Base-by-base conservation (phyloP, 106 monocot species). In the Dendrobium nobile region DNA sequence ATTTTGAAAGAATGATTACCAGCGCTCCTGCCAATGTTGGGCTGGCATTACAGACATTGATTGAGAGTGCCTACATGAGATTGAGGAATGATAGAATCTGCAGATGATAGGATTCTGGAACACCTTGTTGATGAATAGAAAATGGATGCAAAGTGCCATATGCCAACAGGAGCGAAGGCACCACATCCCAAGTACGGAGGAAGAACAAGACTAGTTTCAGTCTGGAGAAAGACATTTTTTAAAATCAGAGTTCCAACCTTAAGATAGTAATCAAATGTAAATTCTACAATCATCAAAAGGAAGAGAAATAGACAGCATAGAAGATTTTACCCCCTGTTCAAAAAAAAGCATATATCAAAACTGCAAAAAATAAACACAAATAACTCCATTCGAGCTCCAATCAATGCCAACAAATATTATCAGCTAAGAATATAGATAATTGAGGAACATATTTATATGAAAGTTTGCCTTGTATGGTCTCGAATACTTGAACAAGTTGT, bases 91-190 rank as follows among this genome's bases (percentile, higher is more conserved):
- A 82, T 77, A n/a, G 88, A 84, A 79, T 82, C 88, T 55, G 85
- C 26, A 20, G 91, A 82, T 33, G 91, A 47, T 31, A 86, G 80
- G 94, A 78, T 55, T 87, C 90, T 41, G 84, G 84, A 85, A 87
- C 22, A 67, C 84, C 89, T 89, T 94, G 96, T 79, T 88, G 85
- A 75, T 93, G 91, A 78, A 91, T 81, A 78, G 91, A 73, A 87
- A 88, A 95, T 81, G 92, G 84, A 81, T 91, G 90, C 72, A 89
- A 59, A 44, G 88, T 77, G 89, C 72, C 82, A 92, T 75, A 79
- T 92, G 0, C 80, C 80, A 79, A 86, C 82, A 81, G 89, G 87
- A 78, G 86, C 26, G 78, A 85, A 88, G 20, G 86, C 55, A 59
- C 86, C 82, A n/a, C 79, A 94, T 82, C 17, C 89, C 88, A 79